Evolutionary conservation across 352 stramenopile genomes (phyloP).

Genomic region (Phytopythium delawarense): DNA sequence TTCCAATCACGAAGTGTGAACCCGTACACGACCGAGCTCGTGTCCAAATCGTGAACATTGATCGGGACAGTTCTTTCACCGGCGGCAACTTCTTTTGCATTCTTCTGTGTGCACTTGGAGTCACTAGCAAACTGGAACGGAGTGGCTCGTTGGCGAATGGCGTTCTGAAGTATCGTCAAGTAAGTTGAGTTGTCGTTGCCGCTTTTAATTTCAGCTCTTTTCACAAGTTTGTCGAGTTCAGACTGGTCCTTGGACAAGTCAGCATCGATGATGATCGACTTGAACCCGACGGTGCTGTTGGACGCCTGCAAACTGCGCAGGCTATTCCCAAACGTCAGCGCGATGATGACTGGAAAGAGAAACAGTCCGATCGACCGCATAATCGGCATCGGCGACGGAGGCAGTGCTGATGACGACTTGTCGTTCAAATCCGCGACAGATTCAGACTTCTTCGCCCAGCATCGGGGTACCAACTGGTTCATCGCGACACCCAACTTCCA

Average conservation of each 20-base stretch:
- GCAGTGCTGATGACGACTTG: neutral
- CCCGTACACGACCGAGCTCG: conserved; percentile 36
- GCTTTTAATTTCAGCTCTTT: neutral
- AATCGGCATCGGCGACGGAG: conserved; percentile 7
- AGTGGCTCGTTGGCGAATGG: conserved; percentile 16
- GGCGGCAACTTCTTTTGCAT: conserved; percentile 14
- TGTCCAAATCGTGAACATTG: conserved; percentile 37
- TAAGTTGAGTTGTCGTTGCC: conserved; percentile 11
- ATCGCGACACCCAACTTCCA: conserved; percentile 16
- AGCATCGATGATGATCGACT: conserved; percentile 33
- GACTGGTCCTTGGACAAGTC: conserved; percentile 38
- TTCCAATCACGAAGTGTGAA: conserved; percentile 49
- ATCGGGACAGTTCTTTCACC: conserved; percentile 21
- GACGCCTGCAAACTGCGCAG: conserved; percentile 39
- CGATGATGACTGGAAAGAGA: conserved; percentile 32
- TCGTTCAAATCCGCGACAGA: too few relatives aligned
- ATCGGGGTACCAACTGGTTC: too few relatives aligned
- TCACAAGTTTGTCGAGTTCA: conserved; percentile 23
- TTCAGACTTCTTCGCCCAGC: conserved; percentile 3
- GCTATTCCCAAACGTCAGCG: conserved; percentile 42
- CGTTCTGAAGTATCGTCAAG: conserved; percentile 41
- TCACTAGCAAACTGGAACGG: conserved; percentile 34
- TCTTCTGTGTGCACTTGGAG: conserved; percentile 25
- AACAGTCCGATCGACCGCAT: conserved; percentile 24
- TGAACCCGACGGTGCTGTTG: conserved; percentile 44